These are phyloP conservation scores for Otatea glauca DNA, from an alignment of 176 grass and related monocot genomes.

Conservation along the genomic window DNA sequence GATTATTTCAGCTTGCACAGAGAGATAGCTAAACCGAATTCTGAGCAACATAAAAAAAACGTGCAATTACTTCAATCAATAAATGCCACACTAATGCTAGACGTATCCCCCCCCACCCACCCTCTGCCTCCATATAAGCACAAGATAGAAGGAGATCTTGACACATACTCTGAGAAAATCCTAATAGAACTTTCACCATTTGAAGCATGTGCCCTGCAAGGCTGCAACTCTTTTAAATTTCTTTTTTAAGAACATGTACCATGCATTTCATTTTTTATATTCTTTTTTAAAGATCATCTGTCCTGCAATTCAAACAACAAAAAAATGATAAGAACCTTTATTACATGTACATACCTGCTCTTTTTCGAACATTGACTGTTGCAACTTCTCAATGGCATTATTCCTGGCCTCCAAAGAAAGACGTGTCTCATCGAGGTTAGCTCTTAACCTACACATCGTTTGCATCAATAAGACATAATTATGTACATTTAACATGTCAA, in stretches of 20 bases:
- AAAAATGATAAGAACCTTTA: constrained; percentile 29
- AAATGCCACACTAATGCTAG: not conserved
- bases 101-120: not conserved
- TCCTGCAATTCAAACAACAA: constrained; percentile 43
- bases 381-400: constrained; percentile 77
- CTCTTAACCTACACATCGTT: constrained; percentile 73
- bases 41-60: constrained; percentile 24
- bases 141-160: constrained; percentile 8
- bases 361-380: constrained; percentile 87
- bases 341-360: constrained; percentile 70
- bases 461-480: constrained; percentile 33
- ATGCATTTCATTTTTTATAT: constrained; percentile 3
- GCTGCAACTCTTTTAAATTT: constrained; percentile 24
- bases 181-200: constrained; percentile 24
- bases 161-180: not conserved
- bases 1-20: constrained; percentile 34
- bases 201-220: constrained; percentile 11
- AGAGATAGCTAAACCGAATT: constrained; percentile 17
- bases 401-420: constrained; percentile 80
- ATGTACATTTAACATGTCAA: constrained; percentile 27
- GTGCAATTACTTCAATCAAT: constrained; percentile 25
- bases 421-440: constrained; percentile 82
- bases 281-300: constrained; percentile 34
- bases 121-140: constrained; percentile 13
- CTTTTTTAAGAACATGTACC: not conserved